phyloP scores from a whole-genome alignment of 1,139 yeast genomes.

The Nakaseomyces delphensis region DNA sequence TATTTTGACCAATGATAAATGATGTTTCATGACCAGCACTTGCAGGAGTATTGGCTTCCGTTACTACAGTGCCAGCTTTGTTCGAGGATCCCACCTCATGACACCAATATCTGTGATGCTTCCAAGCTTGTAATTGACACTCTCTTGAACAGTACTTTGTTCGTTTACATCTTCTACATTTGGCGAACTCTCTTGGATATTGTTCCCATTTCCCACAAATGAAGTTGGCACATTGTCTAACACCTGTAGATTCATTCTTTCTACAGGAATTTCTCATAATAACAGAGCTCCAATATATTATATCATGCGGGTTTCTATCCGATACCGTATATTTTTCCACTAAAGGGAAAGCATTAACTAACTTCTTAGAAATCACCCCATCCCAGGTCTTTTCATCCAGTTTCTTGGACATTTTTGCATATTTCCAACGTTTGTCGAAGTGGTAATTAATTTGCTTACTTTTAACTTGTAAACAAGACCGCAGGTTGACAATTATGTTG shows the following conservation, averaged over 20 bases:
- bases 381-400: slow-evolving; percentile 18
- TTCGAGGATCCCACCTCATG: slow-evolving; percentile 22
- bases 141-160: slow-evolving; percentile 91
- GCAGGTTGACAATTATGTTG: slow-evolving; percentile 8
- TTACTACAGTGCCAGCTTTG: slow-evolving; percentile 7
- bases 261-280: slow-evolving; percentile 93
- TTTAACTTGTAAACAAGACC: slow-evolving; percentile 1
- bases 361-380: slow-evolving; percentile 17
- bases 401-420: slow-evolving; percentile 15
- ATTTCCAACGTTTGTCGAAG: slow-evolving; percentile 15
- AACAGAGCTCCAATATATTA: slow-evolving; percentile 95
- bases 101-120: slow-evolving; percentile 92
- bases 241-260: slow-evolving; percentile 85
- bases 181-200: slow-evolving; percentile 83
- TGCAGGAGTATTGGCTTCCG: slow-evolving; percentile 10
- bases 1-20: not conserved
- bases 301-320: slow-evolving; percentile 55
- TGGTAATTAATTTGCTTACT: not conserved
- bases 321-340: slow-evolving; percentile 86
- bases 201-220: slow-evolving; percentile 96
- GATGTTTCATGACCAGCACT: not conserved
- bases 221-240: slow-evolving; percentile 89
- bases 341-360: slow-evolving; percentile 72
- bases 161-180: slow-evolving; percentile 87
- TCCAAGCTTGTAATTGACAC: slow-evolving; percentile 90